Base-by-base conservation (phyloP, 208 protist genomes). In the Acanthamoeba healyi region DNA sequence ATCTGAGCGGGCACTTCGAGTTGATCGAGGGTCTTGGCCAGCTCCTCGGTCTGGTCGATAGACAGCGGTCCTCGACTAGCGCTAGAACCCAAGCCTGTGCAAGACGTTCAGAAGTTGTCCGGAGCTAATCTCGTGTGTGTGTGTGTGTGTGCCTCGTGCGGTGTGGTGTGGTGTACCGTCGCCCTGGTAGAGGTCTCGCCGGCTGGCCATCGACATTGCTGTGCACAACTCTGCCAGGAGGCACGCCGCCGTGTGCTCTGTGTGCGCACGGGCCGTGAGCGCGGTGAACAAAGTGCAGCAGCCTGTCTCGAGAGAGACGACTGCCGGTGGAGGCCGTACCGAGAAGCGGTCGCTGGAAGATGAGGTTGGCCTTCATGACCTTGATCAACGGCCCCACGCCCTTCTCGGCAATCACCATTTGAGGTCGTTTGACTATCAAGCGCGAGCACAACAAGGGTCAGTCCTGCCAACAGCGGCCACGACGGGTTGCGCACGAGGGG, bases 31-130 rank as follows among this genome's bases (percentile, higher is more conserved):
- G 79, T 58, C 79, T 88, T 88, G 42, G 79, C 79, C n/a, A 54
- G 79, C 51, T 88, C 79, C n/a, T 88, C 79, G 12, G 79, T 88
- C 32, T 88, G 79, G 29, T 88, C 79, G 51, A 88, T 44, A 12
- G 70, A 79, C 36, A 79, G 32, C 24, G 70, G 70, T 10, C 29
- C 38, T 44, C 70, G 29, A 79, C 70, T 79, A 3, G 70, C 70
- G 10, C 70, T n/a, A n/a, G n/a, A n/a, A n/a, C n/a, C n/a, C n/a
- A n/a, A n/a, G n/a, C n/a, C n/a, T n/a, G n/a, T n/a, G n/a, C n/a
- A n/a, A n/a, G n/a, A n/a, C n/a, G n/a, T n/a, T n/a, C n/a, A n/a
- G n/a, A n/a, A n/a, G n/a, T n/a, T n/a, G n/a, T n/a, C n/a, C n/a
- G n/a, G n/a, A n/a, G n/a, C n/a, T n/a, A n/a, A n/a, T n/a, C n/a